Base-by-base conservation (phyloP, 768 basidiomycete genomes). In the Lactarius akahatsu region DNA sequence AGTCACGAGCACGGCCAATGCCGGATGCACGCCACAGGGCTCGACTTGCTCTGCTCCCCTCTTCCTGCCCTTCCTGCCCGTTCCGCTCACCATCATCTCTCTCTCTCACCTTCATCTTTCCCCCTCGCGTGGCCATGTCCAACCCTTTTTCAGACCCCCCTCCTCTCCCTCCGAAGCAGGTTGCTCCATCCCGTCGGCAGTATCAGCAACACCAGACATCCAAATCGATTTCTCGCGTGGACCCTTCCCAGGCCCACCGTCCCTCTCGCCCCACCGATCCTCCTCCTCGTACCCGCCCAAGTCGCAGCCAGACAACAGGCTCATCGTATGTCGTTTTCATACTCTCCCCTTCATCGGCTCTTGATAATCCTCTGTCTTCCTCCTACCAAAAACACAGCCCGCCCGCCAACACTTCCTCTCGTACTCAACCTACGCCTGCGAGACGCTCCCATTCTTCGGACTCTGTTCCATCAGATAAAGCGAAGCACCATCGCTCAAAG, bases 211-310 rank as follows among this genome's bases (percentile, higher is more conserved):
- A 58, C 45, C 54, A 57, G 43, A 26, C 55, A 15, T 16, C 55
- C 6, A 69, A 40, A 60, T 63, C 70, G 13, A 72, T 70, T 70
- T 68, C 73, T 67, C 72, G 78, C 76, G 73, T 81, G 63, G 86
- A 90, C 40, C 85, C 89, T 52, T 84, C 90, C 69, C 81, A 85
- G 69, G 88, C 92, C 67, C 87, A 89, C 59, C 87, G 90, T 28
- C 81, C 82, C 64, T 77, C 88, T 71, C 83, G 80, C 58, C 70
- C 81, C 47, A 71, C 78, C 34, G 79, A 81, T 66, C 75, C 79
- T 56, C 70, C 79, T 62, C 76, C 85, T 60, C 79, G 81, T 69
- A 70, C 74, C 28, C 84, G 85, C 72, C 77, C 85, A 57, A 80
- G 77, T 70, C 83, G 89, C 68, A 86, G 83, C 69, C 83, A 87